Evolutionary conservation across 1,284 basidiomycete species (phyloP).

Genomic region (Polyporus tsugae): DNA sequence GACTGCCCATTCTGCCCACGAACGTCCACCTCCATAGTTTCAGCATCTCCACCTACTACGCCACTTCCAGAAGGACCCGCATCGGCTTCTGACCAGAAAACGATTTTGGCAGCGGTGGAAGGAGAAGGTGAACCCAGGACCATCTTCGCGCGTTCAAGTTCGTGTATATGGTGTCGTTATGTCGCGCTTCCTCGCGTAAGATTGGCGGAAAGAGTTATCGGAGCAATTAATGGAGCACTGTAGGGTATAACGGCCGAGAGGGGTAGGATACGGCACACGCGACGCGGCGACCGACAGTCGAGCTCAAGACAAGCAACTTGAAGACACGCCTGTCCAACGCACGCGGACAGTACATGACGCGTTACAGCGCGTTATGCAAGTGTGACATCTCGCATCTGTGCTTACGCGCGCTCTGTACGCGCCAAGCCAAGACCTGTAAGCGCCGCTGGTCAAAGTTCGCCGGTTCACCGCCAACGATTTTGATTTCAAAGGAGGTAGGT

Average conservation of each 20-base stretch:
- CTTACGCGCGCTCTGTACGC: too few relatives aligned
- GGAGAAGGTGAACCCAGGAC: constrained; percentile 29
- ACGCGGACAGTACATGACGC: neutral
- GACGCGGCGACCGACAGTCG: neutral
- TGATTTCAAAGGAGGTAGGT: neutral
- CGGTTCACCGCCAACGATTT: neutral
- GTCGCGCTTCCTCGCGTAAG: neutral
- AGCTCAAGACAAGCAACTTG: neutral
- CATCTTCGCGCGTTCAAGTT: constrained; percentile 16
- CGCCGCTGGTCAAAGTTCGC: neutral
- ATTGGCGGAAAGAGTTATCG: neutral
- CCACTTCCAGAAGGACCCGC: constrained; percentile 1
- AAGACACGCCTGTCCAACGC: neutral
- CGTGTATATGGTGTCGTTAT: neutral
- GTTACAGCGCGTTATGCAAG: neutral
- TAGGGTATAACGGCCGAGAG: neutral
- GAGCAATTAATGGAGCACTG: neutral
- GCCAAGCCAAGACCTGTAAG: neutral
- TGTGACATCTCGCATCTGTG: neutral
- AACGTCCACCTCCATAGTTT: neutral
- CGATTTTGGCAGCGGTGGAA: constrained; percentile 26
- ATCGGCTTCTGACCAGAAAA: constrained; percentile 26
- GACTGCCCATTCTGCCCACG: constrained; percentile 39
- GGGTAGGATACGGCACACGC: neutral
- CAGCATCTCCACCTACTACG: neutral